A percentile compares a stretch with the other conserved stretches of the same genome.
phyloP scores from a whole-genome alignment of 225 moss, liverwort and hornwort genomes.

The Physcomitrellopsis africana region DNA sequence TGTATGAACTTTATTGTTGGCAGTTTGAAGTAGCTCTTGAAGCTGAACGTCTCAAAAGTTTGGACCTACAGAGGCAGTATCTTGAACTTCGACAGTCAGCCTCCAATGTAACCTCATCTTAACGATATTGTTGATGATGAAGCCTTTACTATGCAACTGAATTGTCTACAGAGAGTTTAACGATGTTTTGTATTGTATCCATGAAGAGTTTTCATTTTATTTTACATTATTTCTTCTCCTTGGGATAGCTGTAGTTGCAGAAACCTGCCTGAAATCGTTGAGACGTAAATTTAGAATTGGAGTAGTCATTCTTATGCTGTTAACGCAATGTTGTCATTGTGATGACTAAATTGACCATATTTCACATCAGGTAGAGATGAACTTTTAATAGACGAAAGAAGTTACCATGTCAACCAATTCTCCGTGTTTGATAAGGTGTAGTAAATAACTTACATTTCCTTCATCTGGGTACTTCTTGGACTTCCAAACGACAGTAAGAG shows the following conservation, averaged over 20 bases:
- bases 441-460: no score
- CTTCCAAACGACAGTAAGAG: no score
- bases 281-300: neutral
- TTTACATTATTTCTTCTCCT: no score
- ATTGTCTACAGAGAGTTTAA: neutral
- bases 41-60: slow-evolving; percentile 46
- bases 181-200: neutral
- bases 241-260: neutral
- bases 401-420: no score
- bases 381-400: neutral
- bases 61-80: slow-evolving; percentile 41
- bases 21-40: slow-evolving; percentile 64
- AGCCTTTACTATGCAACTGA: slow-evolving; percentile 2
- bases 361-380: neutral
- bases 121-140: slow-evolving; percentile 1
- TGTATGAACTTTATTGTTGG: slow-evolving; percentile 1
- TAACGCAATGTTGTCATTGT: slow-evolving; percentile 12
- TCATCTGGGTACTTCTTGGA: no score
- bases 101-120: slow-evolving; percentile 13
- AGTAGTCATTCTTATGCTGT: neutral
- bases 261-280: slow-evolving; percentile 11
- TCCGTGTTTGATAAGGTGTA: no score
- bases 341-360: slow-evolving; percentile 27
- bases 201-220: neutral
- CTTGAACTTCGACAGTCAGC: slow-evolving; percentile 33